Percentiles rank a stretch among this genome's conserved stretches.
Evolutionary conservation across 2,329 filamentous ascomycete species (phyloP).

Genomic region (Trichophyton mentagrophytes): DNA sequence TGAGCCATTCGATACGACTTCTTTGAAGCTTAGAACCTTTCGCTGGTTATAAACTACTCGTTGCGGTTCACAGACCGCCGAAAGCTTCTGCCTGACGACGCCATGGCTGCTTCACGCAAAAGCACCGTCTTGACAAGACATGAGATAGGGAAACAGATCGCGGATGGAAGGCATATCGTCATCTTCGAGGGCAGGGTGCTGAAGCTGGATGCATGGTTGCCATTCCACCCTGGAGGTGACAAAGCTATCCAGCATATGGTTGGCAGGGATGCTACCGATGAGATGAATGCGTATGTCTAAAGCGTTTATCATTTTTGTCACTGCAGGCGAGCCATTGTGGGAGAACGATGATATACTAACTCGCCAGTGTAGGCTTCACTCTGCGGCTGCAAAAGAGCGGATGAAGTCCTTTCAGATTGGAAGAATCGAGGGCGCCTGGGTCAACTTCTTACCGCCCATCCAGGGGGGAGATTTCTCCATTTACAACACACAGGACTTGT

Average conservation of each 20-base stretch:
- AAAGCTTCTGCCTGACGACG: neutral
- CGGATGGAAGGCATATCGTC: conserved; percentile 64
- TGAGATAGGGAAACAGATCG: conserved; percentile 70
- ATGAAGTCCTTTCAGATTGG: conserved; percentile 82
- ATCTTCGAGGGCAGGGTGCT: conserved; percentile 71
- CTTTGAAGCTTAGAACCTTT: neutral
- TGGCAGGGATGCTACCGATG: conserved; percentile 84
- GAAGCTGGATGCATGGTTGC: conserved; percentile 77
- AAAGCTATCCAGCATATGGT: conserved; percentile 90
- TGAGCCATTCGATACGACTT: neutral
- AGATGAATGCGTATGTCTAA: conserved; percentile 62
- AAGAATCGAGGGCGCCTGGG: conserved; percentile 65
- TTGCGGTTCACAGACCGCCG: neutral
- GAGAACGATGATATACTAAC: neutral
- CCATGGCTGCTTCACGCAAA: conserved; percentile 23
- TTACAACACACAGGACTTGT: conserved; percentile 24
- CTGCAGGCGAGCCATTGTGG: neutral
- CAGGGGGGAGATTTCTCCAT: conserved; percentile 69
- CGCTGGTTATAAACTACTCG: neutral
- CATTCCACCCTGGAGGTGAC: conserved; percentile 82
- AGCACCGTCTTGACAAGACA: conserved; percentile 44
- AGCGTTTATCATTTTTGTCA: neutral
- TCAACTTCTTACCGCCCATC: conserved; percentile 80
- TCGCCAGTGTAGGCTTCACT: conserved; percentile 57
- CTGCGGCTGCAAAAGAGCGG: conserved; percentile 55